phyloP scores from a whole-genome alignment of 2,329 filamentous ascomycete species.

The Allantophomopsis lycopodina region DNA sequence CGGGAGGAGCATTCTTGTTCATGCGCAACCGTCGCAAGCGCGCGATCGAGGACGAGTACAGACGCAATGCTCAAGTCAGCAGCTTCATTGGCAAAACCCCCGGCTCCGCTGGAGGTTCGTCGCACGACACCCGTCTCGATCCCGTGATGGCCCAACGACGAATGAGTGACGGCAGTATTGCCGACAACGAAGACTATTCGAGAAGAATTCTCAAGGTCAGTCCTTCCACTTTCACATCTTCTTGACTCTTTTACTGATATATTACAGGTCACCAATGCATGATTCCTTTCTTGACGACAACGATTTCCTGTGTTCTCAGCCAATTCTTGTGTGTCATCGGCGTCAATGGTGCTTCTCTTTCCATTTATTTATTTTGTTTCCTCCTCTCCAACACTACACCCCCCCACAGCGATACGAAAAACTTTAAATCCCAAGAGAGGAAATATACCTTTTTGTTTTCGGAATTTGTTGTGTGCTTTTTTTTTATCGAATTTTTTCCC shows the following conservation, averaged over 20 bases:
- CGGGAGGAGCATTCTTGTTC: slow-evolving; percentile 59
- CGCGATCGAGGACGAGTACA: slow-evolving; percentile 73
- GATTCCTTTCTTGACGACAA: neutral
- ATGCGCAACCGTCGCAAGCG: slow-evolving; percentile 63
- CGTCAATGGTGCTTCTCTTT: neutral
- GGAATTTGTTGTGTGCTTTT: too few species aligned
- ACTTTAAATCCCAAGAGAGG: too few species aligned
- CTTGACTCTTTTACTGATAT: neutral
- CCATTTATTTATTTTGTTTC: too few species aligned
- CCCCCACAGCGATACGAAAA: too few species aligned
- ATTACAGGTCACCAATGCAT: slow-evolving; percentile 1
- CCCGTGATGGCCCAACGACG: slow-evolving; percentile 72
- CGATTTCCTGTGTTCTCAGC: neutral
- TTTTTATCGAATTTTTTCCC: too few species aligned
- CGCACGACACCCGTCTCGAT: slow-evolving; percentile 74
- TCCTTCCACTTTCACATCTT: neutral
- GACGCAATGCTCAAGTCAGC: slow-evolving; percentile 66
- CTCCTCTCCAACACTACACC: too few species aligned
- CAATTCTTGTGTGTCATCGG: neutral
- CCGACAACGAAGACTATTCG: slow-evolving; percentile 94
- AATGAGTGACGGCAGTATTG: slow-evolving; percentile 90
- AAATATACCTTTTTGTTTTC: too few species aligned
- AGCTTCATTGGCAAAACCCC: slow-evolving; percentile 56
- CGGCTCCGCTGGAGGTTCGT: slow-evolving; percentile 47
- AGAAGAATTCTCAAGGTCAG: slow-evolving; percentile 84